A percentile compares a stretch with the other conserved stretches of the same genome.
These are phyloP conservation scores for Mortierella antarctica DNA, from an alignment of 192 early-diverging fungal species.

Conservation along the genomic window DNA sequence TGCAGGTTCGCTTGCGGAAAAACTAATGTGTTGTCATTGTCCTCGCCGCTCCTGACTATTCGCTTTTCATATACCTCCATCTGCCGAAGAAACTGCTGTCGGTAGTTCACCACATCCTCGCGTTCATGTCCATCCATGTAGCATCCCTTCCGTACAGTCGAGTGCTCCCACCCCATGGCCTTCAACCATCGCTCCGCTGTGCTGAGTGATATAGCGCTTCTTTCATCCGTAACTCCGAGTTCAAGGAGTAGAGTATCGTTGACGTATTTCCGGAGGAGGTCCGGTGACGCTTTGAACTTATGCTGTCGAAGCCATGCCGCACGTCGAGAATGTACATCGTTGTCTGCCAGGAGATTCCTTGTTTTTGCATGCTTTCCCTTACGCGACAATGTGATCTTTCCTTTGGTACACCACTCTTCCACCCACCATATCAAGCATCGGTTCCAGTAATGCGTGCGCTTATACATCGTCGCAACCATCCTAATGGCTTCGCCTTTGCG, in stretches of 20 bases:
- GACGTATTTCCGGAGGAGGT: not conserved
- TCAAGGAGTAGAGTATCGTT: not conserved
- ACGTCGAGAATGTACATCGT: not conserved
- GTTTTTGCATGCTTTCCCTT: not conserved
- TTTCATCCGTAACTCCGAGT: not conserved
- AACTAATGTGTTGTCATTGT: conserved; percentile 2
- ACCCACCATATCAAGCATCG: too few species aligned
- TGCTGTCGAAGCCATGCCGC: not conserved
- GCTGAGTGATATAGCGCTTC: not conserved
- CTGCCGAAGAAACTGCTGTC: conserved; percentile 1
- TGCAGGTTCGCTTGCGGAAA: not conserved
- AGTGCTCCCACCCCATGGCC: conserved; percentile 12
- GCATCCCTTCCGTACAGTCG: not conserved
- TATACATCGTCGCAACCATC: too few species aligned
- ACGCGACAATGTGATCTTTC: not conserved
- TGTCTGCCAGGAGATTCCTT: not conserved
- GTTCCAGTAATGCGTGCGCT: too few species aligned
- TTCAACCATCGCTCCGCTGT: conserved; percentile 9
- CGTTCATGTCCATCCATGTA: conserved; percentile 42
- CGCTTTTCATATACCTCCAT: conserved; percentile 20
- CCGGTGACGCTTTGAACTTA: too few species aligned
- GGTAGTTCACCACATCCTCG: conserved; percentile 29
- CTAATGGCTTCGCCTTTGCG: too few species aligned
- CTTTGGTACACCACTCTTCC: too few species aligned
- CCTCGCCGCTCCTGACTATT: conserved; percentile 2